Evolutionary conservation across 192 early-diverging fungal species (phyloP).

Genomic region (Linnemannia zychae): DNA sequence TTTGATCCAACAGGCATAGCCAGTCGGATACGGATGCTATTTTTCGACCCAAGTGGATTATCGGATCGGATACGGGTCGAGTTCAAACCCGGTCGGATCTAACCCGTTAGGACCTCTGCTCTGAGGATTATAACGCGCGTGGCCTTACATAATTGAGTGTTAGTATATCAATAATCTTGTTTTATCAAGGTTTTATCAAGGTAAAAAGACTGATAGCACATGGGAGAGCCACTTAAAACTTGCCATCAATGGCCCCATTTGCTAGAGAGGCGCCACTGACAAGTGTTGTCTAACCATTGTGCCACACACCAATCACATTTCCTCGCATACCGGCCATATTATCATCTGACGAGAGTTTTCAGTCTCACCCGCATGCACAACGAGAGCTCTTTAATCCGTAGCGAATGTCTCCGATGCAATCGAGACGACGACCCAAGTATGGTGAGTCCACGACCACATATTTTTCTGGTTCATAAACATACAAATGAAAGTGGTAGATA

Average conservation of each 20-base stretch:
- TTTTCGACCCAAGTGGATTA: no score
- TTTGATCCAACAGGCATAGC: no score
- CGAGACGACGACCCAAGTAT: slow-evolving; percentile 20
- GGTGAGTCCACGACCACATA: slow-evolving; percentile 23
- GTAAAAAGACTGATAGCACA: background rate
- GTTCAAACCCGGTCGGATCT: no score
- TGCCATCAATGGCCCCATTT: slow-evolving; percentile 20
- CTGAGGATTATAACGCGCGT: background rate
- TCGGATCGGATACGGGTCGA: no score
- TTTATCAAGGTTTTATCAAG: background rate
- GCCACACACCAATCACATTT: slow-evolving; percentile 32
- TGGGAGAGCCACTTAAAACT: slow-evolving; percentile 4
- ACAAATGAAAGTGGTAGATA: background rate
- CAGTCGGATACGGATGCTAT: no score
- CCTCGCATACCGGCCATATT: slow-evolving; percentile 24
- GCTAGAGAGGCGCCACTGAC: slow-evolving; percentile 19
- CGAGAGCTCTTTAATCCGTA: slow-evolving; percentile 34
- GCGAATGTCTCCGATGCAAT: slow-evolving; percentile 13
- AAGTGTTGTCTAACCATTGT: slow-evolving; percentile 30
- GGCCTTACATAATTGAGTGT: background rate
- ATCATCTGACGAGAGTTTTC: slow-evolving; percentile 17
- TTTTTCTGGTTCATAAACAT: no score
- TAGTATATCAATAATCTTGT: slow-evolving; percentile 4
- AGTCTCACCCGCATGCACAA: slow-evolving; percentile 26
- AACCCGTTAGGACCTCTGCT: no score